phyloP scores from a whole-genome alignment of 202 grass and related monocot genomes.

The Schoenoplectus tabernaemontani region DNA sequence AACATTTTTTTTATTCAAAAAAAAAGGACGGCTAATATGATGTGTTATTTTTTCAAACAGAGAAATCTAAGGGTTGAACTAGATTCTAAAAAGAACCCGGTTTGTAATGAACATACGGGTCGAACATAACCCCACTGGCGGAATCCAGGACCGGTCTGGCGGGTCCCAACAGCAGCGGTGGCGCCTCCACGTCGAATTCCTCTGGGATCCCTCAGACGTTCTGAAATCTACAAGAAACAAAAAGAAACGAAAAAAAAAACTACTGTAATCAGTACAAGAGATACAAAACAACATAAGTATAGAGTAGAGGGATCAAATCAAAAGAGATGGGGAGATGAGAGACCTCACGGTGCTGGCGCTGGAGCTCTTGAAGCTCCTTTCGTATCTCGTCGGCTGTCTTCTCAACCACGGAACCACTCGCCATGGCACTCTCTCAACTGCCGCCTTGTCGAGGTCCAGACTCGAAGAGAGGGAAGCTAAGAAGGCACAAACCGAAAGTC shows the following conservation, averaged over 20 bases:
- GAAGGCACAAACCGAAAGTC: background rate
- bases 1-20: background rate
- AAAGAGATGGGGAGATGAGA: background rate
- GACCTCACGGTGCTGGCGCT: slow-evolving; percentile 93
- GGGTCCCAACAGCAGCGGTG: slow-evolving; percentile 22
- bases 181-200: slow-evolving; percentile 55
- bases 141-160: slow-evolving; percentile 20
- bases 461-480: background rate
- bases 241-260: background rate
- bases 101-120: slow-evolving; percentile 38
- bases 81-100: background rate
- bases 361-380: slow-evolving; percentile 92
- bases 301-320: background rate
- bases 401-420: slow-evolving; percentile 53
- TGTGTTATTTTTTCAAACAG: background rate
- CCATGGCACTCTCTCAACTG: slow-evolving; percentile 28
- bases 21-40: background rate
- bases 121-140: slow-evolving; percentile 48
- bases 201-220: slow-evolving; percentile 78
- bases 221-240: slow-evolving; percentile 54
- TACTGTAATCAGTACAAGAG: background rate
- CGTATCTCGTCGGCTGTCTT: slow-evolving; percentile 86
- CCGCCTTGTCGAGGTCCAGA: background rate
- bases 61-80: background rate
- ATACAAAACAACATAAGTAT: background rate